Base-by-base conservation (phyloP, 1,284 basidiomycete genomes). In the Ganoderma lingzhi region DNA sequence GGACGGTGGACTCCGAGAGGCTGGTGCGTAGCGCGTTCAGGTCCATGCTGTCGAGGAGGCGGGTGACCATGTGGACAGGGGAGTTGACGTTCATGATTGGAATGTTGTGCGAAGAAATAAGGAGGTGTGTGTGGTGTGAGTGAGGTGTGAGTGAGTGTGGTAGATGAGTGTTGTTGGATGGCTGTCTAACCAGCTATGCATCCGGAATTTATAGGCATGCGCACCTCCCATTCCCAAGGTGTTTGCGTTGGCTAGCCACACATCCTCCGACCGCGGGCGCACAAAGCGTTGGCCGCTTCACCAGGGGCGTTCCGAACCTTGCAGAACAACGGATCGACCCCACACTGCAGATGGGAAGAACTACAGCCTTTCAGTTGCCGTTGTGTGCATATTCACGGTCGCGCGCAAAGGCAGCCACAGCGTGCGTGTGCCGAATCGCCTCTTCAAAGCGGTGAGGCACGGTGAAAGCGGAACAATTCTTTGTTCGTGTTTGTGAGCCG, bases 21-120 rank as follows among this genome's bases (percentile, higher is more conserved):
- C 68, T 48, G 9, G 71, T 42, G 17, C 74, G 73, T 45, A 70
- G 67, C 30, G 74, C 55, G 58, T 74, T 74, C 53, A 73, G 48
- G 53, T 72, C 71, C 19, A 69, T 67, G 42, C 79, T 74, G 62
- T 77, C 70, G 48, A 68, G 48, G 6, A 73, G 70, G 44, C 70
- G 70, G 32, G 62, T 69, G 56, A 74, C 66, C 59, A 85, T 67
- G 39, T 81, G 77, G 30, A 80, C 64, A 53, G 84, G 83, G 0
- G 81, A 82, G 30, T 81, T 77, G 67, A 83, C 77, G 74, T 80
- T 80, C 71, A 83, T 77, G 32, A 71, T 72, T 70, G 70, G 37
- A 62, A 63, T 61, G 55, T 56, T 64, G n/a, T 48, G 48, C 19
- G 62, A 44, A 62, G 63, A 55, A 63, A 65, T 35, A 66, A 62